A percentile compares a stretch with the other conserved stretches of the same genome.
Evolutionary conservation across 2,329 filamentous ascomycete genomes (phyloP).

Genomic region (Didymella sp.): DNA sequence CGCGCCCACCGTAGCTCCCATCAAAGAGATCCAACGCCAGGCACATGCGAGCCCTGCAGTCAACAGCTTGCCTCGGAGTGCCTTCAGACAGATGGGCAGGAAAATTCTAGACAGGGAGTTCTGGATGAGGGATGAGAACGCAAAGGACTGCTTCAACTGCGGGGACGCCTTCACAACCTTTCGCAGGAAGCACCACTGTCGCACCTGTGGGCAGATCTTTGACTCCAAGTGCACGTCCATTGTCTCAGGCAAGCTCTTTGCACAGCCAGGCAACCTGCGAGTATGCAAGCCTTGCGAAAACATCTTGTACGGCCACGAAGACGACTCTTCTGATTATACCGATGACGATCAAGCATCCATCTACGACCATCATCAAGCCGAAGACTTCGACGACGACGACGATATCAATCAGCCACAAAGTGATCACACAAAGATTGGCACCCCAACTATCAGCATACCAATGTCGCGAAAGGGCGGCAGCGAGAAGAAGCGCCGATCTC

Average conservation of each 20-base stretch:
- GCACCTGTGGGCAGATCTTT: slow-evolving; percentile 96
- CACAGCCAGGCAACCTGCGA: slow-evolving; percentile 80
- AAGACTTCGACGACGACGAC: slow-evolving; percentile 34
- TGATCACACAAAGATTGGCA: slow-evolving; percentile 54
- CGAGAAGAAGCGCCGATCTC: slow-evolving; percentile 81
- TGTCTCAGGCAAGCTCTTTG: slow-evolving; percentile 87
- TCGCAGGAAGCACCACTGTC: slow-evolving; percentile 93
- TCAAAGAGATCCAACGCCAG: slow-evolving; percentile 41
- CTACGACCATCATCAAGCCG: slow-evolving; percentile 42
- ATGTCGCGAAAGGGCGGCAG: slow-evolving; percentile 71
- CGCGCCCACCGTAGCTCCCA: slow-evolving; percentile 39
- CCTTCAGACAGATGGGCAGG: slow-evolving; percentile 71
- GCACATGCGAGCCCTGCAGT: slow-evolving; percentile 29
- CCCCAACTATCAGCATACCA: slow-evolving; percentile 70
- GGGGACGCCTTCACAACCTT: slow-evolving; percentile 91
- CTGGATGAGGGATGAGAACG: slow-evolving; percentile 99
- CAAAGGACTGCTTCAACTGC: slow-evolving; percentile 95
- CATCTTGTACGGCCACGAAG: slow-evolving; percentile 88
- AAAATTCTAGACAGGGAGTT: slow-evolving; percentile 94
- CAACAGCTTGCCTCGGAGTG: slow-evolving; percentile 51
- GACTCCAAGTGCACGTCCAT: slow-evolving; percentile 94
- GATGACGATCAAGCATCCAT: slow-evolving; percentile 73
- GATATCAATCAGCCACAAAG: slow-evolving; percentile 41
- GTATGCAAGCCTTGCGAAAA: slow-evolving; percentile 93
- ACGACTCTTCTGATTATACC: slow-evolving; percentile 91